phyloP scores from a whole-genome alignment of 2,329 filamentous ascomycete genomes.

The Diaporthe batatas region DNA sequence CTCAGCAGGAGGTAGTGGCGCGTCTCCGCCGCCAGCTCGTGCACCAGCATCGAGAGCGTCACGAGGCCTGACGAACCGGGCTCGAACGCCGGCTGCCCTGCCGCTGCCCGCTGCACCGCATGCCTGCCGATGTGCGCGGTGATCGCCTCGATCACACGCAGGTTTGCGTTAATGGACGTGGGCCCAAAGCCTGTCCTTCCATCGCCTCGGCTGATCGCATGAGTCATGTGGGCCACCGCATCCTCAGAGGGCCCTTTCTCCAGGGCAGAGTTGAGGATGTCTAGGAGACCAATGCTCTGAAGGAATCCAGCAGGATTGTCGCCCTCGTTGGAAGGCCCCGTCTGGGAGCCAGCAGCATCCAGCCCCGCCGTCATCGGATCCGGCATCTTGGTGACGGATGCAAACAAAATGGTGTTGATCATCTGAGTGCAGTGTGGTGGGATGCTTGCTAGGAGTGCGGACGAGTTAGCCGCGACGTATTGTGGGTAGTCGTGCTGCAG shows the following conservation, averaged over 20 bases:
- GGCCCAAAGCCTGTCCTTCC: conserved; percentile 74
- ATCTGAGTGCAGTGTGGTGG: conserved; percentile 88
- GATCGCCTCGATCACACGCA: conserved; percentile 81
- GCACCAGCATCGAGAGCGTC: conserved; percentile 81
- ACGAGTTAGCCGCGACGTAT: conserved; percentile 89
- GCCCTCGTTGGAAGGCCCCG: conserved; percentile 78
- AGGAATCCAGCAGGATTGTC: conserved; percentile 72
- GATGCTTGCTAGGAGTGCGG: conserved; percentile 83
- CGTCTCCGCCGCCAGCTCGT: conserved; percentile 80
- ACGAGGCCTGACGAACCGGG: conserved; percentile 75
- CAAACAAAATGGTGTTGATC: conserved; percentile 88
- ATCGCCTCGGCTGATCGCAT: conserved; percentile 75
- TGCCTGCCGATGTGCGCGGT: conserved; percentile 85
- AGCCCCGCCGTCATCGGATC: conserved; percentile 80
- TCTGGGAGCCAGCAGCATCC: conserved; percentile 78
- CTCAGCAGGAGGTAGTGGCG: conserved; percentile 88
- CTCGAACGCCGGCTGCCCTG: conserved; percentile 74
- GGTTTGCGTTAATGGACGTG: conserved; percentile 76
- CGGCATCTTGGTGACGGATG: conserved; percentile 76
- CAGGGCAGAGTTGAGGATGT: conserved; percentile 70
- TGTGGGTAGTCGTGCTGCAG: conserved; percentile 96
- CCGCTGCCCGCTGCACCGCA: conserved; percentile 73
- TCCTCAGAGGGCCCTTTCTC: conserved; percentile 76
- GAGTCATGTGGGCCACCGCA: conserved; percentile 80
- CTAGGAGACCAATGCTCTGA: conserved; percentile 67